Base-by-base conservation (phyloP, 2,329 filamentous ascomycete species). In the Xylaria sp. region DNA sequence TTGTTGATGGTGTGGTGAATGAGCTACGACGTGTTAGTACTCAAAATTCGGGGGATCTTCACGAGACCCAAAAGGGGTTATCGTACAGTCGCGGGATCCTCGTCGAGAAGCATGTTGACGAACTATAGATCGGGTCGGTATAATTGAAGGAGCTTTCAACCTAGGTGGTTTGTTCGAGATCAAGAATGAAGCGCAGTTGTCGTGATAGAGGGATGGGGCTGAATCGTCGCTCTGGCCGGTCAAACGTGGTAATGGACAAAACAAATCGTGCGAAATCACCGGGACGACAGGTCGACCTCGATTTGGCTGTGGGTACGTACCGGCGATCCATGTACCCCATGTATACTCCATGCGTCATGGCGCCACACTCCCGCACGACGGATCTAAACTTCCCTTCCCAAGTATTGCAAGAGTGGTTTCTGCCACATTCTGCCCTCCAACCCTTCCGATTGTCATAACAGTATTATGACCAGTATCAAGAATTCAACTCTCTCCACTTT, bases 1-100 rank as follows among this genome's bases (percentile, higher is more conserved):
- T 97, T 96, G 66, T 87, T 83, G 67, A 95, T 89, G 39, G 92
- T 96, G 76, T 95, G 89, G 70, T 88, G 83, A 76, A 99, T 96
- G 69, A 97, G 88, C 90, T 94, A 73, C 43, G 52, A 9, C 8
- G 18, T 45, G 44, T 62, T 26, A 57, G 57, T 52, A 22, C 18
- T n/a, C n/a, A n/a, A n/a, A n/a, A n/a, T 37, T 26, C 24, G 51
- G 47, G 37, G 44, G 48, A 41, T 62, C 67, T 63, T 64, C 54
- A 11, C 19, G 43, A 54, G 21, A 20, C 11, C 18, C 13, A 5
- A 45, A 41, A 46, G 37, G 44, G 47, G 49, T 37, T 39, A 18
- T 70, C 84, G 57, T 84, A 95, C 91, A 41, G 87, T 88, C 41
- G 90, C 90, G 62, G 92, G 93, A 72, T 94, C 90, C 77, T 97